Conservation (phyloP, 192 early-diverging fungal genomes). For the Lobosporangium transversale region DNA sequence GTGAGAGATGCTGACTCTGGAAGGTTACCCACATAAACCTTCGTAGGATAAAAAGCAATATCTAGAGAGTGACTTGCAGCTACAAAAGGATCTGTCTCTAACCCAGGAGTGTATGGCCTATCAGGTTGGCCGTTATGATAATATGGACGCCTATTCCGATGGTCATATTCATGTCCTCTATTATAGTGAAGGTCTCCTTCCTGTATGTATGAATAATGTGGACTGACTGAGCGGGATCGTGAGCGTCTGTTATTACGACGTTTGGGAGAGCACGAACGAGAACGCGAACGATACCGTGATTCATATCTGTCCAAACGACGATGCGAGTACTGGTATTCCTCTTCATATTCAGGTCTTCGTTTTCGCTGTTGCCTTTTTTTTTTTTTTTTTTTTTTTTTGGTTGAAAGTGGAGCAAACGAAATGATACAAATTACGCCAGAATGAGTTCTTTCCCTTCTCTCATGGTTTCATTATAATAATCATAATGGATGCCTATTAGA, state of each 20-base stretch:
- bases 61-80: slow-evolving; percentile 59
- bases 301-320: slow-evolving; percentile 23
- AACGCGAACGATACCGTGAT: slow-evolving; percentile 31
- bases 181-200: too few species aligned
- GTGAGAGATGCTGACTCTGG: slow-evolving; percentile 27
- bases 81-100: slow-evolving; percentile 35
- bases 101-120: background rate
- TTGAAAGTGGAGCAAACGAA: background rate
- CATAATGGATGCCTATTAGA: too few species aligned
- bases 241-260: slow-evolving; percentile 28
- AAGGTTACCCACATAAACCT: slow-evolving; percentile 60
- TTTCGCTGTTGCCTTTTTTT: slow-evolving; percentile 29
- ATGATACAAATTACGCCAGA: background rate
- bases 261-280: slow-evolving; percentile 21
- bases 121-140: slow-evolving; percentile 2
- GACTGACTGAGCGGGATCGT: slow-evolving; percentile 42
- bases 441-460: too few species aligned
- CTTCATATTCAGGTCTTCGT: slow-evolving; percentile 33
- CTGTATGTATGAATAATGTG: slow-evolving; percentile 32
- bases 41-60: slow-evolving; percentile 59
- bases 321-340: slow-evolving; percentile 21
- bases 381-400: too few species aligned
- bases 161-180: slow-evolving; percentile 4
- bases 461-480: too few species aligned
- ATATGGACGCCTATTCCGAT: slow-evolving; percentile 10